Evolutionary conservation across 163 green algal species (phyloP), one percentile per base, ranked within the genome.

Genomic region (Chlorella variabilis): DNA sequence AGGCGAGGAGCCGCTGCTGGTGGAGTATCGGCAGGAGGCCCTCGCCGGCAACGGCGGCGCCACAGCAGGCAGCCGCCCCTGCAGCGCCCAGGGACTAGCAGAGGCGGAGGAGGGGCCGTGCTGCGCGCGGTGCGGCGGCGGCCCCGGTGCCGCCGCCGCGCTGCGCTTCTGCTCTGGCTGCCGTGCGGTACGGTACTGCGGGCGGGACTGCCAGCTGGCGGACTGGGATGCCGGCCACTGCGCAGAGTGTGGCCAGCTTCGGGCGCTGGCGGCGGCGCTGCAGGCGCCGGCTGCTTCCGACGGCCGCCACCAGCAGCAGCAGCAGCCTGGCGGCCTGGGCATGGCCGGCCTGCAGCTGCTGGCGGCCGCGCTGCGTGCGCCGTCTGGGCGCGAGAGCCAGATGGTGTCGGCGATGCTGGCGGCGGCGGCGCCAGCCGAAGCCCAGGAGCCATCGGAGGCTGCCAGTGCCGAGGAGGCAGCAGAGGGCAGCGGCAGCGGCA

Each of bases 131-230:
- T 78, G 71, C 21, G 51, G 51, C 33, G 51, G 23, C 23, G 23
- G 25, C 3, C 25, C 29, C 23, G 38, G 71, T 1, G 48, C 18
- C 17, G 33, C 34, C 71, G 27, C 23, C 5, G 33, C 27, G 51
- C 71, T 78, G 23, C 56, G 51, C 27, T 23, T 25, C 34, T 78
- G 71, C 71, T 54, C 48, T 34, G 51, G 48, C 21, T 78, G 71
- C 48, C 48, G 34, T 2, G 51, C 54, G 23, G 48, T 56, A 7
- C 25, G 41, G 51, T 68, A 78, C 51, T 68, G 71, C 71, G 56
- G 34, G 3, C 34, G 48, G 9, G 70, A 65, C 8, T 77, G 70
- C 48, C 70, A 77, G 33, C 33, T 77, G 18, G 38, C n/a, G 31
- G 70, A 65, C 25, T 77, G 70, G 70, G 34, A 20, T 0, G 20